phyloP scores from a whole-genome alignment of 331 rosid species.

The Quercus lobata region DNA sequence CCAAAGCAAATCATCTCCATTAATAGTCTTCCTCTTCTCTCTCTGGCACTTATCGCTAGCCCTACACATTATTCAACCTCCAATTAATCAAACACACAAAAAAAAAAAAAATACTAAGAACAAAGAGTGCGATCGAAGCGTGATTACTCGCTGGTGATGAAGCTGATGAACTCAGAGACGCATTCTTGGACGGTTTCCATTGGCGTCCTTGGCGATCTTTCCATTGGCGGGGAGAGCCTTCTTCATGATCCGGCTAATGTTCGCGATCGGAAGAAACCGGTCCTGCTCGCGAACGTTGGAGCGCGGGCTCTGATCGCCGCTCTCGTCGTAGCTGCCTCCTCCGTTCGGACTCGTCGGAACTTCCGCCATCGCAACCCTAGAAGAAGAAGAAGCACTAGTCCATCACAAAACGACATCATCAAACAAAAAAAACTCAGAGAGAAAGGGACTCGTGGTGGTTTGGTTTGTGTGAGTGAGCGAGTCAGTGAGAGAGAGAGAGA shows the following conservation, averaged over 20 bases:
- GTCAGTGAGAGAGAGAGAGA: neutral
- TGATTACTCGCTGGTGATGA: slow-evolving; percentile 84
- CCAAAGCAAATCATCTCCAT: slow-evolving; percentile 99
- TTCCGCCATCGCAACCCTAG: slow-evolving; percentile 74
- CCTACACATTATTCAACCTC: slow-evolving; percentile 34
- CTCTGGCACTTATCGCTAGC: slow-evolving; percentile 98
- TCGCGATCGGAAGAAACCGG: slow-evolving; percentile 88
- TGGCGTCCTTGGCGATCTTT: slow-evolving; percentile 91
- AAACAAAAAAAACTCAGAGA: slow-evolving; percentile 25
- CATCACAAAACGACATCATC: slow-evolving; percentile 20
- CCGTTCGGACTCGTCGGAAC: slow-evolving; percentile 89
- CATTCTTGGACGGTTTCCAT: slow-evolving; percentile 95
- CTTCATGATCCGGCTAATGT: slow-evolving; percentile 96
- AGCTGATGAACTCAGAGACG: slow-evolving; percentile 97
- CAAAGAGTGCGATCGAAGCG: neutral
- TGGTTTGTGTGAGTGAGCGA: neutral
- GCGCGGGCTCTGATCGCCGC: slow-evolving; percentile 94
- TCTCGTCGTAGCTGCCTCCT: slow-evolving; percentile 67
- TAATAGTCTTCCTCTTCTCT: slow-evolving; percentile 95
- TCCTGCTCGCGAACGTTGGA: slow-evolving; percentile 89
- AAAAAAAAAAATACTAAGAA: neutral
- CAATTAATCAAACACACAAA: neutral
- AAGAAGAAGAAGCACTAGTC: neutral
- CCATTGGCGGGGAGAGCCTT: slow-evolving; percentile 96
- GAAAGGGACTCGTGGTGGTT: neutral